A percentile compares a stretch with the other conserved stretches of the same genome.
Conservation (phyloP, 192 early-diverging fungal genomes). For the Podila epigama region DNA sequence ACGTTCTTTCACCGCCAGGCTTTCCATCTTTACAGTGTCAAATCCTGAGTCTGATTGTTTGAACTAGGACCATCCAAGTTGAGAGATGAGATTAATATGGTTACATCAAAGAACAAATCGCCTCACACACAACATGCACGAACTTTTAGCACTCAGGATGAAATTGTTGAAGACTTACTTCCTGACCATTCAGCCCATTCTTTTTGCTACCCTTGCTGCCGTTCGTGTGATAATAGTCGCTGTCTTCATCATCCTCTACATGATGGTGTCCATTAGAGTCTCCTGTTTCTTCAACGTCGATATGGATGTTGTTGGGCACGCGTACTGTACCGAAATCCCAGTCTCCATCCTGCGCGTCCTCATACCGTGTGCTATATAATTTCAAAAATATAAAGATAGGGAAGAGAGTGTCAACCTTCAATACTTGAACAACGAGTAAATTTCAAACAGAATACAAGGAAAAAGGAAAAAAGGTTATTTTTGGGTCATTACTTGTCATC, state of each 20-base stretch:
- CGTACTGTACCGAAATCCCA: conserved; percentile 53
- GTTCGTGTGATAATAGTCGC: conserved; percentile 4
- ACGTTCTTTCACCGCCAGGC: conserved; percentile 11
- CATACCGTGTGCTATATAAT: conserved; percentile 25
- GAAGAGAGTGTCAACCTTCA: not conserved
- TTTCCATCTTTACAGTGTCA: conserved; percentile 35
- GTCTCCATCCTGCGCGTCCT: conserved; percentile 19
- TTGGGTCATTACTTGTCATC: conserved; percentile 20
- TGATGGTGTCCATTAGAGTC: not conserved
- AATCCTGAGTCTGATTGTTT: conserved; percentile 17
- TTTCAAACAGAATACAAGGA: not conserved
- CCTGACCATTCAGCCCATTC: not conserved
- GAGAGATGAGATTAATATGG: too few species aligned
- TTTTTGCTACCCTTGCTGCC: conserved; percentile 5
- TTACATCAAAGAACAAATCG: too few species aligned
- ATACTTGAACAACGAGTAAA: not conserved
- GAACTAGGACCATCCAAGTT: not conserved
- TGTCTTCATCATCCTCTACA: not conserved
- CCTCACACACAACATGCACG: too few species aligned
- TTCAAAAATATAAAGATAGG: not conserved
- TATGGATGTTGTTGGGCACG: not conserved
- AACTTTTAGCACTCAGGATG: too few species aligned
- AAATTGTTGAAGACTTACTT: too few species aligned
- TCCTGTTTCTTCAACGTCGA: not conserved
- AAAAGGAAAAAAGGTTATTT: not conserved